Conservation (phyloP, 2,329 filamentous ascomycete genomes). For the Anthostomella pinea region DNA sequence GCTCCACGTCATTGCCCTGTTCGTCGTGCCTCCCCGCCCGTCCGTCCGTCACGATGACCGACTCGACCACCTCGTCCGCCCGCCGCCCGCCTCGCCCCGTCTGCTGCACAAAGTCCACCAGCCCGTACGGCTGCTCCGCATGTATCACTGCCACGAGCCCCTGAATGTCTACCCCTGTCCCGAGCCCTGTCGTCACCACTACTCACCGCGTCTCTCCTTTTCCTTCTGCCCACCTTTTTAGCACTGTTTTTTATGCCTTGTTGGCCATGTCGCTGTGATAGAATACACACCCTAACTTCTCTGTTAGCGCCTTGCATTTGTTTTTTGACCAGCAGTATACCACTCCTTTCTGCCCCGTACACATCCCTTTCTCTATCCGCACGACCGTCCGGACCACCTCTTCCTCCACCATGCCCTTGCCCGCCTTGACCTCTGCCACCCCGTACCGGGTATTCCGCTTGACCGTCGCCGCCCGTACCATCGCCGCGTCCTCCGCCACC, state of each 20-base stretch:
- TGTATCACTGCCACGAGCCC: neutral
- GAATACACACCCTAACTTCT: neutral
- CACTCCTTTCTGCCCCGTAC: neutral
- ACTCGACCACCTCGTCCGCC: neutral
- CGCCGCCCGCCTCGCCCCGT: neutral
- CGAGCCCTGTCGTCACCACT: neutral
- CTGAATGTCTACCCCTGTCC: neutral
- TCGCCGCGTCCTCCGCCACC: neutral
- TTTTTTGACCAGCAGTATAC: slow-evolving; percentile 5
- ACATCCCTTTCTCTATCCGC: neutral
- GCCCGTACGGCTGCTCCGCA: neutral
- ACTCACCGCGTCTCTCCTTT: neutral
- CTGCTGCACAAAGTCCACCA: neutral
- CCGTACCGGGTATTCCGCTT: no score
- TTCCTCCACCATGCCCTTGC: no score
- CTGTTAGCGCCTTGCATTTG: no score
- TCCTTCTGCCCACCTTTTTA: no score
- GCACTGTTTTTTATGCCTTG: neutral
- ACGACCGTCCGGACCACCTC: no score
- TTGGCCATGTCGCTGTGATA: neutral
- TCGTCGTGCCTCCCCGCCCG: no score
- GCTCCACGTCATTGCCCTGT: neutral
- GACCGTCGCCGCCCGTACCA: neutral
- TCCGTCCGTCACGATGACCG: no score
- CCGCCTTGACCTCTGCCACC: no score